phyloP scores from a whole-genome alignment of 1,284 basidiomycete genomes.

The Grifola frondosa region DNA sequence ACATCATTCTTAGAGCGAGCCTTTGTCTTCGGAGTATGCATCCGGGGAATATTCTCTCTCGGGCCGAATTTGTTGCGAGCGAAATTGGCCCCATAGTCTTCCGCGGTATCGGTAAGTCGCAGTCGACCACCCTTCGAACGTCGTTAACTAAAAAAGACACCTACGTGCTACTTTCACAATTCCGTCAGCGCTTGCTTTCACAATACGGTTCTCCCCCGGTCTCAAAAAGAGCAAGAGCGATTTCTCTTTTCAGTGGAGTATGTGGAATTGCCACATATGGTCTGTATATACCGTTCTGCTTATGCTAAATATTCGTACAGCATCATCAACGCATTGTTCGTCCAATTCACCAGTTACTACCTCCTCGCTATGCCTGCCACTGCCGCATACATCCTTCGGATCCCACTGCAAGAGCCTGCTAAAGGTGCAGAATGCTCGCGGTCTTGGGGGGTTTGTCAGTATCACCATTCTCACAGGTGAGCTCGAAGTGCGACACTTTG shows the following conservation, averaged over 20 bases:
- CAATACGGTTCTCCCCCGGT: conserved; percentile 38
- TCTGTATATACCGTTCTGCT: background rate
- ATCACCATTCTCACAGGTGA: conserved; percentile 19
- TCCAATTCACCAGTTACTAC: conserved; percentile 31
- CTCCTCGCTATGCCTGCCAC: conserved; percentile 31
- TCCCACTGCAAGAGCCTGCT: conserved; percentile 31
- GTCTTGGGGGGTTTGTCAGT: conserved; percentile 15
- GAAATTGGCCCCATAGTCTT: conserved; percentile 35
- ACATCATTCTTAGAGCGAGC: conserved; percentile 20
- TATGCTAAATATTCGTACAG: conserved; percentile 26
- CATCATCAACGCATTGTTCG: conserved; percentile 34
- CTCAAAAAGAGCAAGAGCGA: conserved; percentile 36
- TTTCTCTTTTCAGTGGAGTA: conserved; percentile 35
- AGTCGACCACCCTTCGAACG: background rate
- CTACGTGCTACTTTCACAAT: conserved; percentile 33
- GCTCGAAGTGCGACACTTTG: too few species aligned
- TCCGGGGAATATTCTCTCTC: conserved; percentile 31
- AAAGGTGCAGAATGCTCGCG: background rate
- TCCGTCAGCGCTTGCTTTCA: conserved; percentile 39
- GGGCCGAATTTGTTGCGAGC: conserved; percentile 31
- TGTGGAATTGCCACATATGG: conserved; percentile 39
- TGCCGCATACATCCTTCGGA: conserved; percentile 25
- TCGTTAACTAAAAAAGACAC: too few species aligned
- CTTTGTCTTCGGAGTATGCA: conserved; percentile 28
- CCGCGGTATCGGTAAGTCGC: conserved; percentile 14